Evolutionary conservation across 2,329 filamentous ascomycete species (phyloP).

Genomic region (Xenoacremonium recifei): DNA sequence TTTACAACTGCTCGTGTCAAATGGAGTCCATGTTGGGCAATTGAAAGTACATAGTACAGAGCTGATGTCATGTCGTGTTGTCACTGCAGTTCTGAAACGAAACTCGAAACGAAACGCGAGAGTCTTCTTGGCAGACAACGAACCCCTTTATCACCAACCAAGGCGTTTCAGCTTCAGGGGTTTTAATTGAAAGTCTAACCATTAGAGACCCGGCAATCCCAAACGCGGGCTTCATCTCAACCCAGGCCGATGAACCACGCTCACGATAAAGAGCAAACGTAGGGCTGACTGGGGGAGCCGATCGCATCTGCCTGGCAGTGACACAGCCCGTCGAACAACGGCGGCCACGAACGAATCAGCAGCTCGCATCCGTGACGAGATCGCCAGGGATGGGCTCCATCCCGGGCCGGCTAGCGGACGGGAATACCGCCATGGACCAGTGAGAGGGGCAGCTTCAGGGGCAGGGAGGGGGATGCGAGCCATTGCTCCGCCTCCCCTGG

Average conservation of each 20-base stretch:
- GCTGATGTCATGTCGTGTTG: no score
- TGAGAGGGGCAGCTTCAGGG: constrained; percentile 4
- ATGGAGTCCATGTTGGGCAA: no score
- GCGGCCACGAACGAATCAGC: constrained; percentile 31
- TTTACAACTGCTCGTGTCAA: no score
- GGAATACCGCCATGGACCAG: constrained; percentile 5
- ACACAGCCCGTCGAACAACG: constrained; percentile 28
- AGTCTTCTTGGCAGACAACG: no score
- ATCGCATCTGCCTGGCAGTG: constrained; percentile 24
- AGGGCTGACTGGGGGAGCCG: constrained; percentile 21
- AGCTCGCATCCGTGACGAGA: neutral
- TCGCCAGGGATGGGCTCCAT: constrained; percentile 12
- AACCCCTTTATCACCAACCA: no score
- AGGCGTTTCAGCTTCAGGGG: no score
- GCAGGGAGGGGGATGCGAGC: constrained; percentile 5
- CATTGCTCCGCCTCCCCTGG: constrained; percentile 15
- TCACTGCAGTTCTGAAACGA: no score
- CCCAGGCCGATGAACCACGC: neutral
- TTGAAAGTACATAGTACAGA: no score
- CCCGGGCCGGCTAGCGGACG: constrained; percentile 14
- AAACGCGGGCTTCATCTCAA: no score
- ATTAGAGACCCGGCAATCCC: neutral
- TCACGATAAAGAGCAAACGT: no score
- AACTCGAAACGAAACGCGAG: no score
- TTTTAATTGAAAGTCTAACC: neutral